A percentile compares a stretch with the other conserved stretches of the same genome.
phyloP scores from a whole-genome alignment of 306 rosid species.

The Potentilla sterilis region DNA sequence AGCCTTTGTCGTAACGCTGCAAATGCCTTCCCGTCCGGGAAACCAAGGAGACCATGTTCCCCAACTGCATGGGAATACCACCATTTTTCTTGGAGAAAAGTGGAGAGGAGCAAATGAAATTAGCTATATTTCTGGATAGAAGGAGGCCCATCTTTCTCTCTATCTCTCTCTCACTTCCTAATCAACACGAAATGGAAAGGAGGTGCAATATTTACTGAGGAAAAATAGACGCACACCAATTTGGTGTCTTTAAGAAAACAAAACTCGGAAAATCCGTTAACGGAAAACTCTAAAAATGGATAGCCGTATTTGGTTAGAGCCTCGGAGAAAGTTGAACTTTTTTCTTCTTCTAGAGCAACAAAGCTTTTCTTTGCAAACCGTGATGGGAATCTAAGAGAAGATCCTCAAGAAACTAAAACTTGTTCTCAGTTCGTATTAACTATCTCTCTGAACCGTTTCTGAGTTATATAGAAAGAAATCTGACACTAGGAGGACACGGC shows the following conservation, averaged over 20 bases:
- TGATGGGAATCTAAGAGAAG: background rate
- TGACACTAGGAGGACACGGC: background rate
- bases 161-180: background rate
- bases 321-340: background rate
- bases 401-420: background rate
- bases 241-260: background rate
- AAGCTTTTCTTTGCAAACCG: background rate
- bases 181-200: background rate
- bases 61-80: constrained; percentile 37
- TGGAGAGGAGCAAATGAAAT: constrained; percentile 35
- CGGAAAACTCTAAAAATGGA: constrained; percentile 9
- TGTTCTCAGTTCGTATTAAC: background rate
- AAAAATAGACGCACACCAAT: background rate
- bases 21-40: constrained; percentile 74
- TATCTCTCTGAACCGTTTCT: background rate
- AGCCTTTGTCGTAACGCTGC: constrained; percentile 70
- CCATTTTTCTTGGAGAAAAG: constrained; percentile 31
- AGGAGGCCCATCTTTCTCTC: constrained; percentile 56
- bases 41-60: constrained; percentile 45
- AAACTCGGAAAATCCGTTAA: background rate
- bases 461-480: background rate
- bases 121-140: constrained; percentile 46
- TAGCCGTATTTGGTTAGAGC: background rate
- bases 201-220: background rate
- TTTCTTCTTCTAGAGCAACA: background rate